Evolutionary conservation across 1,139 yeast species (phyloP), one percentile per base, ranked within the genome.

Genomic region (Yamadazyma triangularis): DNA sequence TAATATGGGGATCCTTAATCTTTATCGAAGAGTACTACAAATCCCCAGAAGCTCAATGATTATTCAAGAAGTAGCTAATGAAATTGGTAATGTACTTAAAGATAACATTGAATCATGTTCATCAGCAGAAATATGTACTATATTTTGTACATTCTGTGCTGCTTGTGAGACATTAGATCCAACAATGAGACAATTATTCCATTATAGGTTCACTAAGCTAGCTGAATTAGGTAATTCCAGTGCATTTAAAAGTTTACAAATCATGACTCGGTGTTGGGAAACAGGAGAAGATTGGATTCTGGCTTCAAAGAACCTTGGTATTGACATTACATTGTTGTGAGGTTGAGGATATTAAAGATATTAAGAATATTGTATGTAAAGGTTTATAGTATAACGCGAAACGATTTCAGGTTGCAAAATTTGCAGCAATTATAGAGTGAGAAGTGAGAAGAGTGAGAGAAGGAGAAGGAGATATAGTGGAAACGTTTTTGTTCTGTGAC

Each of bases 231-330:
- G 84, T 0, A 65, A 73, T 19, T 53, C 60, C 5, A 68, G 70
- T 38, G 82, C 83, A 0, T 47, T 51, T 8, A 59, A 62, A 39
- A 77, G 79, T 11, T 47, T 66, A 15, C 60, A 53, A 12, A 61
- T 79, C 2, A 74, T 78, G 76, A 42, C 50, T 14, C 56, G 72
- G 38, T 71, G 80, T 40, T 79, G 87, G 86, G 51, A 56, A 4
- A 62, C 77, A 0, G 73, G 73, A 2, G 67, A 64, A 33, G 72
- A 69, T 37, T 79, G 86, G 86, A 66, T 71, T 38, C 70, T 61
- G 15, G 69, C 78, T 2, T 59, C 79, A 24, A 49, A 53, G 22
- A 58, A 48, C 11, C 60, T 69, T 25, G 63, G 68, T 25, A 61
- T 71, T 10, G 79, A 73, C 38, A 50, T 74, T 13, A 67, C 75